Percentiles rank a stretch among this genome's conserved stretches.
Conservation (phyloP, 257 asterid species). For the Rauvolfia tetraphylla region DNA sequence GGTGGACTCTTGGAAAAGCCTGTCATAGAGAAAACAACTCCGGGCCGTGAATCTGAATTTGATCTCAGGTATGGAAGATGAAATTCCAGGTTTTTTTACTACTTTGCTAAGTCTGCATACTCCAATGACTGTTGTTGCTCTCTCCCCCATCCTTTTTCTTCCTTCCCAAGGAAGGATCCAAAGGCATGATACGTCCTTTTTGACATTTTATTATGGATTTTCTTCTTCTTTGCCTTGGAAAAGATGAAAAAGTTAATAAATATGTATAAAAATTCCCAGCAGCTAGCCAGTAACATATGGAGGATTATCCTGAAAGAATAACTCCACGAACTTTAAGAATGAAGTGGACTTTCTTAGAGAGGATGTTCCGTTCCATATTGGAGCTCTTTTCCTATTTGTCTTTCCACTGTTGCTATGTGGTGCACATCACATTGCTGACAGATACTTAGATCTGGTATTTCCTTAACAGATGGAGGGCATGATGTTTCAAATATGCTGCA, state of each 20-base stretch:
- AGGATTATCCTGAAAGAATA: not conserved
- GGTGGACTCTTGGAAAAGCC: slow-evolving; percentile 91
- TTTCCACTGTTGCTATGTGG: not conserved
- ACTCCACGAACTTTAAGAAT: not conserved
- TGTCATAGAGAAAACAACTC: slow-evolving; percentile 74
- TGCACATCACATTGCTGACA: not conserved
- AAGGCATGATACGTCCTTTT: not conserved
- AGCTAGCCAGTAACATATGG: not conserved
- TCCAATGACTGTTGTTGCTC: not conserved
- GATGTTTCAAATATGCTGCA: not conserved
- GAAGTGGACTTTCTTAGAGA: not conserved
- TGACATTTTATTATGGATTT: not conserved
- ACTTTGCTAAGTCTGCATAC: not conserved
- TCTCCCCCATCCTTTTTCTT: not conserved
- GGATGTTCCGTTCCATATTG: not conserved
- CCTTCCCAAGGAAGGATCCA: not conserved
- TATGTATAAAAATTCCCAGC: not conserved
- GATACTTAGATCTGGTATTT: not conserved
- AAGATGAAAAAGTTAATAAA: not conserved
- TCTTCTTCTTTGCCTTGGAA: not conserved
- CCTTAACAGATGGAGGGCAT: not conserved
- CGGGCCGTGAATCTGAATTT: slow-evolving; percentile 94
- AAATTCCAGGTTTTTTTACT: slow-evolving; percentile 14
- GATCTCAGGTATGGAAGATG: slow-evolving; percentile 68
- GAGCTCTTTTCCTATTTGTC: not conserved